phyloP scores from a whole-genome alignment of 495 filamentous ascomycete species.

The Immersiella caudata region DNA sequence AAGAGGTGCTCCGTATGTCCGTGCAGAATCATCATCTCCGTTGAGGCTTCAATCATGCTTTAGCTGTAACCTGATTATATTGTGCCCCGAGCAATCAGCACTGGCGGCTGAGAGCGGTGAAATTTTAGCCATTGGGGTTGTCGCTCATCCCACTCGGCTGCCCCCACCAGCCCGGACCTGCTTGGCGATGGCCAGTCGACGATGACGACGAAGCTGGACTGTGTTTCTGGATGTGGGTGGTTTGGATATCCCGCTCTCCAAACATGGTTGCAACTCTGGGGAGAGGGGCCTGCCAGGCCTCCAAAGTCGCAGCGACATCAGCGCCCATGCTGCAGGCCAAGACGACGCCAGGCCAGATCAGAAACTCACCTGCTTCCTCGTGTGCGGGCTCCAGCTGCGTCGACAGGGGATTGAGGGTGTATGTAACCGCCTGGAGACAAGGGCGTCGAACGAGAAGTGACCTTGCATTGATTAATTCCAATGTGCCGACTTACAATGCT shows the following conservation, averaged over 20 bases:
- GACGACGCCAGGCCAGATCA: background rate
- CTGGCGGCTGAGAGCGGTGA: constrained; percentile 20
- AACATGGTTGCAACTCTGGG: background rate
- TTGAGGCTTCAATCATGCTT: constrained; percentile 13
- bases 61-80: constrained; percentile 20
- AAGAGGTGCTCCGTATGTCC: constrained; percentile 11
- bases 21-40: constrained; percentile 13
- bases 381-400: background rate
- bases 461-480: background rate
- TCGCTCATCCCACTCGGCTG: background rate
- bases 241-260: background rate
- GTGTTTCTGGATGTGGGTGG: background rate
- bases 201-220: background rate
- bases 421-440: background rate
- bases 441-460: background rate
- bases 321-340: background rate
- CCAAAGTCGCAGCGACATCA: background rate
- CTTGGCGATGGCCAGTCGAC: background rate
- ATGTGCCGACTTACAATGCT: background rate
- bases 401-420: background rate
- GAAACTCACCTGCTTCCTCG: background rate
- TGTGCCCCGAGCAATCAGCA: constrained; percentile 1
- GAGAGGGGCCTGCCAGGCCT: background rate
- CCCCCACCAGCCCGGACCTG: background rate
- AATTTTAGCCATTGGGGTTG: constrained; percentile 20